phyloP scores from a whole-genome alignment of 2,329 filamentous ascomycete species.

The Aquanectria penicillioides region DNA sequence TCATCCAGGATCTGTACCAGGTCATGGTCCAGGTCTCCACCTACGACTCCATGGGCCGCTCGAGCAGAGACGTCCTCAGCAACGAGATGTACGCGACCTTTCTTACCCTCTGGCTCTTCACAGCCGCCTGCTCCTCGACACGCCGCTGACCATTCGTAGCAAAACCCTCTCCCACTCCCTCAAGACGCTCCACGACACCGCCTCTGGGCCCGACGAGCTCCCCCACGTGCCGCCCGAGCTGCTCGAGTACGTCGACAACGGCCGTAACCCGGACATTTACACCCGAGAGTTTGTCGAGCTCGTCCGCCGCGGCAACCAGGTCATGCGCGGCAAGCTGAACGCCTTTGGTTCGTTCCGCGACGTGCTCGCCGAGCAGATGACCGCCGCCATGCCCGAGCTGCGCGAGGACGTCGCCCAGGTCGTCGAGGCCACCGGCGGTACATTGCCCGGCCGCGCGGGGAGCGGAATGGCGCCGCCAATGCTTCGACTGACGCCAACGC shows the following conservation, averaged over 20 bases:
- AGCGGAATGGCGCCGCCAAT: constrained; percentile 25
- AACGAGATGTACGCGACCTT: constrained; percentile 56
- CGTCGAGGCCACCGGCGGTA: constrained; percentile 57
- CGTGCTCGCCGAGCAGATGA: constrained; percentile 68
- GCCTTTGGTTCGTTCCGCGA: constrained; percentile 72
- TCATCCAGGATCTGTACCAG: constrained; percentile 72
- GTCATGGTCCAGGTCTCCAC: constrained; percentile 70
- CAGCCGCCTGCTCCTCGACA: constrained; percentile 3
- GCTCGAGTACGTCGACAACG: constrained; percentile 75
- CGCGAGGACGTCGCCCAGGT: constrained; percentile 62
- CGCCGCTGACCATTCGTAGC: constrained; percentile 35
- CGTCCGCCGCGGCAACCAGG: constrained; percentile 72
- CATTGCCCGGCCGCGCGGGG: constrained; percentile 22
- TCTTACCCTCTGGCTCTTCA: neutral
- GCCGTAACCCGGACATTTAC: constrained; percentile 79
- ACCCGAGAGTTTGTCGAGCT: constrained; percentile 79
- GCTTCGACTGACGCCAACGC: neutral
- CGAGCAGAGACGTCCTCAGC: constrained; percentile 66
- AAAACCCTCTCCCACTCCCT: constrained; percentile 53
- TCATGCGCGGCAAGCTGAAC: constrained; percentile 70
- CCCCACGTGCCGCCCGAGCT: constrained; percentile 70
- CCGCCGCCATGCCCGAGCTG: constrained; percentile 68
- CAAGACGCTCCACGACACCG: constrained; percentile 52
- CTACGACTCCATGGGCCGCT: constrained; percentile 64
- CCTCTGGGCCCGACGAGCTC: constrained; percentile 53